These are phyloP conservation scores for Vigna hirtella DNA, from an alignment of 306 rosid genomes.

Conservation along the genomic window DNA sequence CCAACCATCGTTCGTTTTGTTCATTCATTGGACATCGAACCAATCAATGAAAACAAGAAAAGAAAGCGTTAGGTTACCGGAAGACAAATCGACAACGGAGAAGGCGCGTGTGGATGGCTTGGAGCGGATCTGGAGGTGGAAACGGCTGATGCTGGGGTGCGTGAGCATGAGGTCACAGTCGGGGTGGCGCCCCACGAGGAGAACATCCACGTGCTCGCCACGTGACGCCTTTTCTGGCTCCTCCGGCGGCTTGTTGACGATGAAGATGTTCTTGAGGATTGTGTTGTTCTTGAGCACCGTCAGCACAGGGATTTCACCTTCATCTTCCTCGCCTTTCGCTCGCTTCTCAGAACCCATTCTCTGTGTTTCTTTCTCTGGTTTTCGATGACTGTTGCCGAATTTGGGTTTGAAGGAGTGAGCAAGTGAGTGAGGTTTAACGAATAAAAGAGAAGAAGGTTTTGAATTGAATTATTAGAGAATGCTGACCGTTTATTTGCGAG, in stretches of 20 bases:
- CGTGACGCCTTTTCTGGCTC: not conserved
- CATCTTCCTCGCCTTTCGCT: conserved; percentile 24
- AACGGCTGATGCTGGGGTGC: conserved; percentile 88
- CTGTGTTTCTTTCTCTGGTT: not conserved
- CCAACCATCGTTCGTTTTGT: not conserved
- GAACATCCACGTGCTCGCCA: conserved; percentile 56
- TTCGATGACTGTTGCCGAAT: not conserved
- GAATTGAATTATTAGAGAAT: not conserved
- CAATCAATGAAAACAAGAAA: too few species aligned
- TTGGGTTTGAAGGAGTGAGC: not conserved
- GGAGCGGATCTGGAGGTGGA: conserved; percentile 74
- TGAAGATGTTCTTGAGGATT: conserved; percentile 78
- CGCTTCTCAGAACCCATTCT: conserved; percentile 50
- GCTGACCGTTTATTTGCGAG: not conserved
- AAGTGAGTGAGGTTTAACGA: not conserved
- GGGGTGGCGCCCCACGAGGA: conserved; percentile 78
- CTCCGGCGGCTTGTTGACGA: conserved; percentile 60
- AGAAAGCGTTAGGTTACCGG: conserved; percentile 51
- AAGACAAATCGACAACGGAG: conserved; percentile 65
- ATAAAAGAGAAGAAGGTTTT: not conserved
- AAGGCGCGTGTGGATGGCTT: conserved; percentile 54
- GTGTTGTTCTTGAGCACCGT: conserved; percentile 78
- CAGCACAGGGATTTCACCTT: conserved; percentile 69
- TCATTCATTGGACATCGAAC: not conserved
- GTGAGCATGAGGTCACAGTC: conserved; percentile 75